Evolutionary conservation across 179 eudicot species (phyloP).

Genomic region (Amaranthus tricolor): DNA sequence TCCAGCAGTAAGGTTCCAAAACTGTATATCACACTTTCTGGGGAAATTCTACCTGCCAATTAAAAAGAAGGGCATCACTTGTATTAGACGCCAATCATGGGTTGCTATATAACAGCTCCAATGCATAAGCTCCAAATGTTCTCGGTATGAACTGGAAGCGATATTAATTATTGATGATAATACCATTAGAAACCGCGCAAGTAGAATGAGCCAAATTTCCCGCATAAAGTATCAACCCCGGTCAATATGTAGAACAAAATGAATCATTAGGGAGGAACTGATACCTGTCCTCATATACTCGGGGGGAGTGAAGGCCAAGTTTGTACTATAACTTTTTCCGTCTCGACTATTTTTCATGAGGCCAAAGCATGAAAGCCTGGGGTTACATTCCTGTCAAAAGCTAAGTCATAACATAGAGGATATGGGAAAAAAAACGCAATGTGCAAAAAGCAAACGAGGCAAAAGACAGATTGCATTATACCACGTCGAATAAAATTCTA

Average conservation of each 20-base stretch:
- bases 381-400: constrained; percentile 74
- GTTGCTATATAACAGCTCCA: background rate
- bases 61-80: constrained; percentile 10
- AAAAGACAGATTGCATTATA: constrained; percentile 18
- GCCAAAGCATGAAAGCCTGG: constrained; percentile 95
- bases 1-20: constrained; percentile 44
- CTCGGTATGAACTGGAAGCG: background rate
- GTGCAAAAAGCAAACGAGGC: background rate
- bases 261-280: background rate
- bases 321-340: constrained; percentile 94
- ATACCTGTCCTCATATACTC: constrained; percentile 91
- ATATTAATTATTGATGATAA: background rate
- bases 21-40: constrained; percentile 46
- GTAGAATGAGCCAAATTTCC: background rate
- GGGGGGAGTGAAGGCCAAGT: constrained; percentile 96
- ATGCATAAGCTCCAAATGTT: background rate
- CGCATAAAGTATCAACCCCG: background rate
- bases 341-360: constrained; percentile 96
- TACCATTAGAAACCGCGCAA: background rate
- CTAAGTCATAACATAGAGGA: constrained; percentile 28
- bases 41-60: constrained; percentile 41
- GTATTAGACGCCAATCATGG: background rate
- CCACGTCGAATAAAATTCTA: constrained; percentile 87
- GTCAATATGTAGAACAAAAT: background rate
- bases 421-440: background rate